Evolutionary conservation across 2,329 filamentous ascomycete species (phyloP), one percentile per base, ranked within the genome.

Genomic region (Dactylonectria macrodidyma): DNA sequence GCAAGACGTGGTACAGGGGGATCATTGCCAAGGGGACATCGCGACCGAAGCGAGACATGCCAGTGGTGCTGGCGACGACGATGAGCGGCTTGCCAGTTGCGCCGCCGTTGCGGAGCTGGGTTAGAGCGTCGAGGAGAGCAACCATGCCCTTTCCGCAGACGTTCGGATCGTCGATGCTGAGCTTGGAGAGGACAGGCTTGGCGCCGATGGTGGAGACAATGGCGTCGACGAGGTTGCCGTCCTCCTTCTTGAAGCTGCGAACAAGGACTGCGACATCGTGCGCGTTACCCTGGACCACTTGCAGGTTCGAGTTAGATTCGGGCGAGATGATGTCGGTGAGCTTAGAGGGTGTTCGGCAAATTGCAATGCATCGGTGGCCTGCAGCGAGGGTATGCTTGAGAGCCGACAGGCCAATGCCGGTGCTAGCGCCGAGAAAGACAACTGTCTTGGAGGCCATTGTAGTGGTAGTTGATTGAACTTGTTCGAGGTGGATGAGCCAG

Each of bases 401-500:
- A 16, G 82, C 80, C 3, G 85, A 78, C 63, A 87, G 82, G 60
- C 83, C 86, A 68, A 81, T 81, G 55, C 87, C 87, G 38, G 82
- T 84, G 24, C 84, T 88, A 48, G 86, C 85, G 66, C 88, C 88
- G 60, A 89, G 81, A 79, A 89, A 87, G 51, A 84, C 81, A 62
- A 88, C 76, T 3, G 84, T 82, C 68, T 84, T 76, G 36, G 48
- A 2, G 14, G 64, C n/a, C 66, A 71, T 74, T 51, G 34, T 62
- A 9, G 36, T 62, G 26, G 55, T 26, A 36, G 54, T 47, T 5
- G 33, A 24, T 22, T 16, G 22, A 26, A 19, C 22, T 30, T 41
- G 3, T 47, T 50, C 30, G 22, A 16, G 14, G 57, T 59, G n/a
- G 30, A 41, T 36, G 26, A 7, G 26, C 26, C 41, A 11, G 59